These are phyloP conservation scores for Candida adriatica DNA, from an alignment of 805 yeast species.

Conservation along the genomic window DNA sequence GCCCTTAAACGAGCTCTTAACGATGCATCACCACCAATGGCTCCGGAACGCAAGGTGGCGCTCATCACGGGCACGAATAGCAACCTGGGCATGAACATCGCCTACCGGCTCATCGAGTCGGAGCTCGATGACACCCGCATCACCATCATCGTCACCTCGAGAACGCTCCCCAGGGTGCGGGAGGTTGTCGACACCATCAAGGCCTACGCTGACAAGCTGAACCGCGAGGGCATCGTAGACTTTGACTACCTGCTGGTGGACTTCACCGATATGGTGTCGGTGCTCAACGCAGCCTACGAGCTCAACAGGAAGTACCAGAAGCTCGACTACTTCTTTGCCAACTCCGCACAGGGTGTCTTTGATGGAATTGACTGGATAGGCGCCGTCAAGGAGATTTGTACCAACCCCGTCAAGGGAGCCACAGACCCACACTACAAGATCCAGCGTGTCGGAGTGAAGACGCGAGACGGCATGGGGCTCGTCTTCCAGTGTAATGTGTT, in stretches of 20 bases:
- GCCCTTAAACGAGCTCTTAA: too few relatives aligned
- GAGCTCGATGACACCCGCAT: constrained; percentile 47
- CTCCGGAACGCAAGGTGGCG: constrained; percentile 30
- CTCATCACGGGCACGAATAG: constrained; percentile 42
- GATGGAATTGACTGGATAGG: constrained; percentile 81
- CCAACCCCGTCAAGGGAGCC: constrained; percentile 72
- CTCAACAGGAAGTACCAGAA: constrained; percentile 54
- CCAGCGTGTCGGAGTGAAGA: constrained; percentile 70
- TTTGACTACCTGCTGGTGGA: constrained; percentile 89
- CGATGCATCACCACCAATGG: constrained; percentile 5
- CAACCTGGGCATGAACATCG: constrained; percentile 82
- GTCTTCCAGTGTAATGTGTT: constrained; percentile 96
- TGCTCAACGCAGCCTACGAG: constrained; percentile 68
- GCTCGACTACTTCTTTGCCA: constrained; percentile 74
- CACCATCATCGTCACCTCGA: constrained; percentile 81
- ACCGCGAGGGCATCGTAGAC: constrained; percentile 56
- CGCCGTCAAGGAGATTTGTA: constrained; percentile 61
- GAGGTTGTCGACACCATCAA: constrained; percentile 61
- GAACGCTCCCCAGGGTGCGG: constrained; percentile 80
- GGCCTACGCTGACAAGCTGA: constrained; percentile 30
- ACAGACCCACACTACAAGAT: constrained; percentile 83
- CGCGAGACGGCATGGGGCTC: constrained; percentile 75
- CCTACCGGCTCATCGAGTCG: constrained; percentile 65
- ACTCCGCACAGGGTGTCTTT: constrained; percentile 87
- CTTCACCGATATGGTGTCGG: constrained; percentile 82